Conservation (phyloP, 768 basidiomycete species). For the Lactifluus volemus region DNA sequence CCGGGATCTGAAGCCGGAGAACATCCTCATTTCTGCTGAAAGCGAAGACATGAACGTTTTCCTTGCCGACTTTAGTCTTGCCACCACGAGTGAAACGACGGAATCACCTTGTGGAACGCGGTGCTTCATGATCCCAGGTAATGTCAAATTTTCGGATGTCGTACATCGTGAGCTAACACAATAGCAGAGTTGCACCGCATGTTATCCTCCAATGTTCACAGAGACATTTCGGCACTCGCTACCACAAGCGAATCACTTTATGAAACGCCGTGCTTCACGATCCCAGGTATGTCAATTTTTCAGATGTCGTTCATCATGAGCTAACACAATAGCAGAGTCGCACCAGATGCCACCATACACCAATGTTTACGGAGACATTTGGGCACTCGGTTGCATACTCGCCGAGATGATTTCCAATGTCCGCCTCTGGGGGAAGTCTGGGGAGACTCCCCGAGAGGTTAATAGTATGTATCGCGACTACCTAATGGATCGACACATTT, state of each 20-base stretch:
- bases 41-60: not conserved
- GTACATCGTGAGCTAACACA: not conserved
- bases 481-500: not conserved
- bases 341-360: not conserved
- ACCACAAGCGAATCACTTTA: not conserved
- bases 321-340: not conserved
- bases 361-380: not conserved
- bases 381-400: conserved; percentile 15
- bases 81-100: conserved; percentile 5
- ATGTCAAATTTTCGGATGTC: not conserved
- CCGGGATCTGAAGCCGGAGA: conserved; percentile 11
- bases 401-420: conserved; percentile 5
- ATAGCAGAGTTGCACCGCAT: not conserved
- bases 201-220: not conserved
- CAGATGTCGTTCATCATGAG: no score
- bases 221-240: conserved; percentile 7
- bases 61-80: conserved; percentile 14
- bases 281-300: conserved; percentile 1
- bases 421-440: not conserved
- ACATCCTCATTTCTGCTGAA: not conserved
- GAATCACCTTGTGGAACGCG: conserved; percentile 4
- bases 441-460: not conserved
- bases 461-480: not conserved
- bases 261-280: conserved; percentile 10
- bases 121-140: conserved; percentile 14